Evolutionary conservation across 2,329 filamentous ascomycete genomes (phyloP).

Genomic region (Aureobasidium sp.): DNA sequence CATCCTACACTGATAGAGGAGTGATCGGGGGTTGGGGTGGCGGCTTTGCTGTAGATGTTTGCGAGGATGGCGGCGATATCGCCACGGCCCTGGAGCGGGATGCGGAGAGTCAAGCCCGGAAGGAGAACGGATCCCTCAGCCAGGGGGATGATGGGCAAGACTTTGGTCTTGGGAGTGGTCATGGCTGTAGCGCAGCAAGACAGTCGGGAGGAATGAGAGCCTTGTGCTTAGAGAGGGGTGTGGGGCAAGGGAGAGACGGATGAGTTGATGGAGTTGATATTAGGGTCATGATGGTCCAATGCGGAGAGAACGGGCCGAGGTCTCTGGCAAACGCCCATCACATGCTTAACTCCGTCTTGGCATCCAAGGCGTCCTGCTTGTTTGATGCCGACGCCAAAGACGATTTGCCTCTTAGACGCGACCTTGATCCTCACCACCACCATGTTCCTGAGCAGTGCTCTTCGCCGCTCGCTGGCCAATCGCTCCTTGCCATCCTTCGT

Average conservation of each 20-base stretch:
- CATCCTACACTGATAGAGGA: conserved; percentile 74
- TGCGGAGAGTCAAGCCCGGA: conserved; percentile 76
- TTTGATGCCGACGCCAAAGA: neutral
- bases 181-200: conserved; percentile 3
- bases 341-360: neutral
- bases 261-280: neutral
- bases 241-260: neutral
- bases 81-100: conserved; percentile 73
- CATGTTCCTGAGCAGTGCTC: conserved; percentile 1
- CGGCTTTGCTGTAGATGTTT: conserved; percentile 70
- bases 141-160: conserved; percentile 72
- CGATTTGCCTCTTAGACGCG: neutral
- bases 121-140: conserved; percentile 74
- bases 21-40: conserved; percentile 56
- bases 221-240: neutral
- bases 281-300: too few relatives aligned
- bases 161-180: conserved; percentile 13
- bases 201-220: neutral
- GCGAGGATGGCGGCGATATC: conserved; percentile 86
- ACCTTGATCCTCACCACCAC: neutral
- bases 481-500: neutral
- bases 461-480: neutral
- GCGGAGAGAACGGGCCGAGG: conserved; percentile 13
- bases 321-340: neutral
- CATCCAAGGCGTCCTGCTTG: neutral